phyloP scores from a whole-genome alignment of 2,329 filamentous ascomycete genomes.

The Metarhizium brunneum region DNA sequence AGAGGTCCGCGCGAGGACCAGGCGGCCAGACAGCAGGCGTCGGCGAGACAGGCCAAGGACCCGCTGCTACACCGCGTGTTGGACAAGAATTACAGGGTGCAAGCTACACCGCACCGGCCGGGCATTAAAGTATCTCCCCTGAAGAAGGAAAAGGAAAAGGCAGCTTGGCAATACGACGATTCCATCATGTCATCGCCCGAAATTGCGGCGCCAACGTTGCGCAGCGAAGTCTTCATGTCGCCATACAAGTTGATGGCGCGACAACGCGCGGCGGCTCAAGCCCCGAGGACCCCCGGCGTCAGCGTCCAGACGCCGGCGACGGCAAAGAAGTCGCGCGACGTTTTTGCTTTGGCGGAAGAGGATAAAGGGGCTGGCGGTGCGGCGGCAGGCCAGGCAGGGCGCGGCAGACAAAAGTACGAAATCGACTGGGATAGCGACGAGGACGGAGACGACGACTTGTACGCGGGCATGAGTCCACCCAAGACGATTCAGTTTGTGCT shows the following conservation, averaged over 20 bases:
- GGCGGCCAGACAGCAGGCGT: constrained; percentile 20
- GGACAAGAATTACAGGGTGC: constrained; percentile 90
- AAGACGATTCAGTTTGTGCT: constrained; percentile 87
- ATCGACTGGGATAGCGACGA: constrained; percentile 70
- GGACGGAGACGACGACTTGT: constrained; percentile 52
- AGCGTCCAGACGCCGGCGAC: constrained; percentile 70
- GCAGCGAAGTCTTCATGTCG: constrained; percentile 77
- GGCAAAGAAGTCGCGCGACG: constrained; percentile 39
- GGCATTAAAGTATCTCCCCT: constrained; percentile 35
- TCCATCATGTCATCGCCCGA: constrained; percentile 66
- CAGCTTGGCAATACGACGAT: constrained; percentile 37
- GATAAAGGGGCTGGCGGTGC: constrained; percentile 2
- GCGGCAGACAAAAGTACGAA: constrained; percentile 36
- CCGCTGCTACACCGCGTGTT: constrained; percentile 83
- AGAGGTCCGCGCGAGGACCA: constrained; percentile 27
- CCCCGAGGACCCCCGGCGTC: constrained; percentile 67
- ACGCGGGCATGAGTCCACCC: constrained; percentile 74
- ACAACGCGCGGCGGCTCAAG: constrained; percentile 32
- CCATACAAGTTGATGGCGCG: constrained; percentile 45
- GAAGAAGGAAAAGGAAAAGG: constrained; percentile 16
- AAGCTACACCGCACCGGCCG: constrained; percentile 73
- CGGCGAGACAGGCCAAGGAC: constrained; percentile 44
- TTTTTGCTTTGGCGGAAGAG: constrained; percentile 27
- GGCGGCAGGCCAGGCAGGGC: constrained; percentile 5
- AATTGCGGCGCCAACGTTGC: constrained; percentile 70